Conservation (phyloP, 768 basidiomycete genomes). For the Mycena alexandri region DNA sequence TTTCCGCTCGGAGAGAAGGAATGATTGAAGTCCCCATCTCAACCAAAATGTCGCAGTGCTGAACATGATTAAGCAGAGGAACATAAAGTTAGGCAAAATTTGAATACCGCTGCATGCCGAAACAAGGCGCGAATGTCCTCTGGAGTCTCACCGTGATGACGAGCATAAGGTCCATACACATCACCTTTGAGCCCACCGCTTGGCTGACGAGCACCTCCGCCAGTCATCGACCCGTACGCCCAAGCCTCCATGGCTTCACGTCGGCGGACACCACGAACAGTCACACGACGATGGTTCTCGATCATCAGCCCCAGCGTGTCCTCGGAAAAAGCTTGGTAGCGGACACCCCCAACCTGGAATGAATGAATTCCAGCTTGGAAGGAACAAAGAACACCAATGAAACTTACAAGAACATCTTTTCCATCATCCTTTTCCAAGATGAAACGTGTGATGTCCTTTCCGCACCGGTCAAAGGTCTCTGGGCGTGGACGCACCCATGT, state of each 20-base stretch:
- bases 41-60: not conserved
- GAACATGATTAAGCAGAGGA: not conserved
- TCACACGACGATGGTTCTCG: not conserved
- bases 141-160: conserved; percentile 2
- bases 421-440: not conserved
- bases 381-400: no score
- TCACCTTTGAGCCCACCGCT: not conserved
- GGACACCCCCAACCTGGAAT: conserved; percentile 12
- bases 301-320: not conserved
- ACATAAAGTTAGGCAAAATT: not conserved
- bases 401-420: not conserved
- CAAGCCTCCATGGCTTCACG: not conserved
- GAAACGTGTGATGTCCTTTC: not conserved
- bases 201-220: not conserved
- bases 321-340: not conserved
- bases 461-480: not conserved
- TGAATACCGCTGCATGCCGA: conserved; percentile 7
- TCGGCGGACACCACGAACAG: not conserved
- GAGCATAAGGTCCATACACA: not conserved
- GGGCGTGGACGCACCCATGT: not conserved
- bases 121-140: conserved; percentile 14
- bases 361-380: no score
- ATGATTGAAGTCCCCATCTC: not conserved
- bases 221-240: conserved; percentile 10
- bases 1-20: not conserved